A percentile compares a stretch with the other conserved stretches of the same genome.
These are phyloP conservation scores for Anthracocystis walkeri DNA, from an alignment of 1,284 basidiomycete genomes.

Conservation along the genomic window DNA sequence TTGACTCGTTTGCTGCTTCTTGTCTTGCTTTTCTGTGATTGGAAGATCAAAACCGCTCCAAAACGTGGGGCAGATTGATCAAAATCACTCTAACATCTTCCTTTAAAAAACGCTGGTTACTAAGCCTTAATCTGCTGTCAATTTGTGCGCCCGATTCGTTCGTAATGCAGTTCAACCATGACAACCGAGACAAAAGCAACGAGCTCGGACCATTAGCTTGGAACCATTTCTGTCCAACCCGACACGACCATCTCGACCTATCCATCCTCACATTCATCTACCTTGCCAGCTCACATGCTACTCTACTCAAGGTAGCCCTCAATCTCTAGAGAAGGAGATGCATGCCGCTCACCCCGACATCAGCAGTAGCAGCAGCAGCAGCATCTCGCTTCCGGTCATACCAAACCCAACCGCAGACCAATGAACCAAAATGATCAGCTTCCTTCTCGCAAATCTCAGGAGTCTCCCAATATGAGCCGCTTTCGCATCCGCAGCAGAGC, in stretches of 20 bases:
- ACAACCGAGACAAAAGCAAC: slow-evolving; percentile 1
- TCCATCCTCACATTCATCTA: neutral
- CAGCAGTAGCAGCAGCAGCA: neutral
- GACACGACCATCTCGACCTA: neutral
- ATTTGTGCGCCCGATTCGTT: slow-evolving; percentile 1
- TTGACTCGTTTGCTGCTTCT: neutral
- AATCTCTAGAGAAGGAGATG: slow-evolving; percentile 8
- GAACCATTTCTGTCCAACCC: neutral
- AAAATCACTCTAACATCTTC: no score
- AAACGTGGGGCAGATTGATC: slow-evolving; percentile 9
- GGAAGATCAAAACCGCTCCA: neutral
- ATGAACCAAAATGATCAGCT: slow-evolving; percentile 33
- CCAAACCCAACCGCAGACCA: neutral
- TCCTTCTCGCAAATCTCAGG: slow-evolving; percentile 24
- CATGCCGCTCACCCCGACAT: slow-evolving; percentile 1
- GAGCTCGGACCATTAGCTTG: no score
- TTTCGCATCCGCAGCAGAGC: slow-evolving; percentile 43
- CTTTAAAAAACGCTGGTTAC: no score
- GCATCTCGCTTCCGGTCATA: neutral
- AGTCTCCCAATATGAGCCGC: slow-evolving; percentile 40
- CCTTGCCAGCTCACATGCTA: neutral
- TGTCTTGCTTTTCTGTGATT: slow-evolving; percentile 8
- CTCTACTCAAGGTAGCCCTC: neutral
- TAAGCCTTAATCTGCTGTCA: no score
- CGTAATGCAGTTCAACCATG: slow-evolving; percentile 3